Evolutionary conservation across 2,329 filamentous ascomycete species (phyloP), one percentile per base, ranked within the genome.

Genomic region (Beauveria varroae): DNA sequence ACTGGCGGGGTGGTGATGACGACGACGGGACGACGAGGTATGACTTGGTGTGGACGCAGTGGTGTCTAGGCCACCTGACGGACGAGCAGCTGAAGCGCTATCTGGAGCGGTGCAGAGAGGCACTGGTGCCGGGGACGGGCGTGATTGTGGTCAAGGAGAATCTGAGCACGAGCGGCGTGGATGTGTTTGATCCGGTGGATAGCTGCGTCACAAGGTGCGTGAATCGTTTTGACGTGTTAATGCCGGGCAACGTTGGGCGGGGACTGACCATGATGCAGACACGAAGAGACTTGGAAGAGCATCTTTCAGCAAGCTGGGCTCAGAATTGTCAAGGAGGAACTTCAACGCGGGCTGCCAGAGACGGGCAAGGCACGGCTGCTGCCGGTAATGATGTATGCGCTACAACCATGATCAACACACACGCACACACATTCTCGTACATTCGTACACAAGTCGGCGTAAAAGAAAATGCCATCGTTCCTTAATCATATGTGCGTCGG

Each of bases 1-100:
- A 82, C 30, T 96, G 90, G 90, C 34, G 34, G 34, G 12, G 34
- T 37, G 34, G 4, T 34, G 30, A 12, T 6, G 12, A 78, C 81
- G 1, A 75, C 68, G 0, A 67, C 74, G 2, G 12, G 76, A 70
- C 10, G 68, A 71, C 75, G 54, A n/a, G n/a, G 20, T 97, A 97
- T 73, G 88, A 93, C 70, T 73, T 96, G 51, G 86, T 97, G 63
- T 96, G 91, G 90, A 88, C 84, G 57, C 93, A 97, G 73, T 96
- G 93, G 92, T 97, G 92, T 73, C 74, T 93, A 8, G 89, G 90
- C 26, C 88, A 97, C 72, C 76, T 96, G 60, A 91, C 84, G 0
- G 91, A 96, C 70, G 74, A 74, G 8, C 86, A 96, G 71, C 71
- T 97, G 4, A 78, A 89, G 1, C 76, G 76, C 2, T 96, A 87